Base-by-base conservation (phyloP, 176 grass and related monocot species). In the Oryza glaberrima region DNA sequence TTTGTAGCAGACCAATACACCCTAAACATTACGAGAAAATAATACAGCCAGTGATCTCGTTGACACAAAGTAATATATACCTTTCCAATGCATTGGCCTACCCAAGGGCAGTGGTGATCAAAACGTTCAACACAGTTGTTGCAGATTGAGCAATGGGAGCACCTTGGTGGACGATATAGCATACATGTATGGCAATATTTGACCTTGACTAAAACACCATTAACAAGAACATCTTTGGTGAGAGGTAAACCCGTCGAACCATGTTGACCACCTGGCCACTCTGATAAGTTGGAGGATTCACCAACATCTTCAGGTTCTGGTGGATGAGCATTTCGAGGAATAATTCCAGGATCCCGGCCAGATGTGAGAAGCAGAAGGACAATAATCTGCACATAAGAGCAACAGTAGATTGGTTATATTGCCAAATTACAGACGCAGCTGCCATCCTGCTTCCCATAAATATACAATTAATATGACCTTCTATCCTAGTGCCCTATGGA, bases 181-280 rank as follows among this genome's bases (percentile, higher is more conserved):
- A 94, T 94, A 86, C 90, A 94, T 83, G 92, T 94, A 88, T 92
- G 85, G 60, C 90, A 94, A 77, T 94, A 94, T 76, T 90, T 94
- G 54, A 94, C 90, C 79, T 90, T 94, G 78, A 94, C 90, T 30
- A 80, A 58, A 72, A 92, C 85, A 46, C 87, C 87, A 90, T 91
- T 94, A 17, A 94, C 90, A 80, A 94, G 36, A 70, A 94, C 90
- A 83, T 94, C 90, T 75, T 79, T 90, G 44, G 90, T 90, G 52
- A 58, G 84, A 54, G 90, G 90, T 82, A 94, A 83, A 90, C 81
- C 82, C 46, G 77, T 23, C 0, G 70, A 72, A 46, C 84, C 78
- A 76, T 73, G 76, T 41, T 87, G 87, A 77, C 80, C 78, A 73
- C 92, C 84, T 65, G 87, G 82, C 84, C 92, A 94, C 56, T 90